These are phyloP conservation scores for Rubus idaeus DNA, from an alignment of 306 rosid species.

Conservation along the genomic window DNA sequence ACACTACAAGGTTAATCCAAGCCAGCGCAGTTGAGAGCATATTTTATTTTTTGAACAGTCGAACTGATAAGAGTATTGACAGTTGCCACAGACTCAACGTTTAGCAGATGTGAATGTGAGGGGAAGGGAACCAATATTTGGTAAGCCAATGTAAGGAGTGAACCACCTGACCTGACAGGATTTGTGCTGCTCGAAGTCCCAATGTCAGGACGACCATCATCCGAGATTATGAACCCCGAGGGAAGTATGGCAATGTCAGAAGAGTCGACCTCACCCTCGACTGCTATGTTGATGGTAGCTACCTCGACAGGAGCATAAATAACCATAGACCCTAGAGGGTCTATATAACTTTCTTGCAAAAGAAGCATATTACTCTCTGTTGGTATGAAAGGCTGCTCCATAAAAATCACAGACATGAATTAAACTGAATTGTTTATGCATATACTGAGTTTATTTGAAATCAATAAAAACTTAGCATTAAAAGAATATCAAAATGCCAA, in stretches of 20 bases:
- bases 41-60: constrained; percentile 45
- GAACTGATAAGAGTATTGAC: constrained; percentile 43
- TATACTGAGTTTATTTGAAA: neutral
- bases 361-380: constrained; percentile 38
- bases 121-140: constrained; percentile 41
- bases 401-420: constrained; percentile 1
- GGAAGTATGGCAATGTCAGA: constrained; percentile 52
- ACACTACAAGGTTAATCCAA: constrained; percentile 16
- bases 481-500: neutral
- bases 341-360: constrained; percentile 59
- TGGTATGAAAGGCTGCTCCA: constrained; percentile 51
- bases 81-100: constrained; percentile 34
- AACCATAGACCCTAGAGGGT: constrained; percentile 41
- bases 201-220: constrained; percentile 33
- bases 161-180: constrained; percentile 29
- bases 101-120: constrained; percentile 4
- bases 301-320: constrained; percentile 54
- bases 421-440: neutral
- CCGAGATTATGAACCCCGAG: constrained; percentile 54
- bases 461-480: neutral
- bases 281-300: constrained; percentile 21
- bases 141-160: constrained; percentile 50
- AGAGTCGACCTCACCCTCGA: constrained; percentile 38
- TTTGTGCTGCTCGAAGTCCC: constrained; percentile 9
- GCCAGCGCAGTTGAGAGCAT: constrained; percentile 38